Conservation (phyloP, 768 basidiomycete genomes). For the Tephrocybe sp. region DNA sequence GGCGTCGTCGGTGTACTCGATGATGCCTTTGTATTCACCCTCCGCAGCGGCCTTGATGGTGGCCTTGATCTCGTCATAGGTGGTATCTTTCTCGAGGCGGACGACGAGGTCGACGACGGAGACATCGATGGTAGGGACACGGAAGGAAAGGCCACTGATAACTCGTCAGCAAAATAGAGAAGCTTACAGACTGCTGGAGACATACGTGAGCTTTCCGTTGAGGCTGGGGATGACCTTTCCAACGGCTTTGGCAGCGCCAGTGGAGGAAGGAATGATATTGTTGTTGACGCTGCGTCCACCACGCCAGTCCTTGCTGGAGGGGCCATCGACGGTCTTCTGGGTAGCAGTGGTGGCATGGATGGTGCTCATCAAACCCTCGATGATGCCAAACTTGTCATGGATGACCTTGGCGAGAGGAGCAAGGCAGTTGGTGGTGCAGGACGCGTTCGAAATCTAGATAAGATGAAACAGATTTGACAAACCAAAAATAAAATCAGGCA, state of each 20-base stretch:
- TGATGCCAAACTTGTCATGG: constrained; percentile 94
- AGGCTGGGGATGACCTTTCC: constrained; percentile 96
- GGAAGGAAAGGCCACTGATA: constrained; percentile 87
- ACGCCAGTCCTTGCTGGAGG: constrained; percentile 95
- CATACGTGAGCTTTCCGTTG: constrained; percentile 97
- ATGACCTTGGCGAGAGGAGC: constrained; percentile 99
- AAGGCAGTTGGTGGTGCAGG: constrained; percentile 99
- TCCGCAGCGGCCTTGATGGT: constrained; percentile 78
- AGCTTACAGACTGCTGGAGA: constrained; percentile 8
- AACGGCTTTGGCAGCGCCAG: constrained; percentile 98
- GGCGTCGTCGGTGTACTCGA: constrained; percentile 90
- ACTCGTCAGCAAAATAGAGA: background rate
- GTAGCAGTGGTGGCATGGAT: constrained; percentile 97
- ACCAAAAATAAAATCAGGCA: constrained; percentile 6
- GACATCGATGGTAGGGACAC: constrained; percentile 93
- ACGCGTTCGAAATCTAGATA: constrained; percentile 90
- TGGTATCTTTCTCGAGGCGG: constrained; percentile 80
- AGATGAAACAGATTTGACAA: background rate
- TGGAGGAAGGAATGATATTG: constrained; percentile 99
- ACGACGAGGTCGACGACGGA: constrained; percentile 98
- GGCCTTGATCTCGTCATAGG: constrained; percentile 90
- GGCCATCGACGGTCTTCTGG: constrained; percentile 93
- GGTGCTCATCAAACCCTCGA: constrained; percentile 98
- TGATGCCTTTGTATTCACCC: constrained; percentile 65
- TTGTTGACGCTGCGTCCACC: constrained; percentile 93